Evolutionary conservation across 2,329 filamentous ascomycete species (phyloP).

Genomic region (Penicillium sp.): DNA sequence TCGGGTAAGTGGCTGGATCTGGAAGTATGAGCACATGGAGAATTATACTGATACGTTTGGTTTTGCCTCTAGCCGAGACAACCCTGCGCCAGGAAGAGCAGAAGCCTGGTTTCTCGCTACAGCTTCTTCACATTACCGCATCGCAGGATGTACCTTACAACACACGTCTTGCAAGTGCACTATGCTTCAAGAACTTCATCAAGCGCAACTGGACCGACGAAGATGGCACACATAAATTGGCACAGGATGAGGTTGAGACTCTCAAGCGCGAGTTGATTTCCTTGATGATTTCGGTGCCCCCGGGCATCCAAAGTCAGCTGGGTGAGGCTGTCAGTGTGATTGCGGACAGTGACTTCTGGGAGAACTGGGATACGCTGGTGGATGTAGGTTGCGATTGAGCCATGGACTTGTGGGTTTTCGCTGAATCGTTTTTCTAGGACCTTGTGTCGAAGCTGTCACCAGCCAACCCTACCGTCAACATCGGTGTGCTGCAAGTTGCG

Average conservation of each 20-base stretch:
- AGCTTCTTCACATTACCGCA: conserved; percentile 86
- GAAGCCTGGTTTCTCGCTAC: conserved; percentile 84
- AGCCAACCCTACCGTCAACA: conserved; percentile 80
- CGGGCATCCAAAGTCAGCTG: conserved; percentile 86
- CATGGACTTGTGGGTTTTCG: neutral
- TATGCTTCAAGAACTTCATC: conserved; percentile 99
- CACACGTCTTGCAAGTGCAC: conserved; percentile 80
- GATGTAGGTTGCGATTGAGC: conserved; percentile 55
- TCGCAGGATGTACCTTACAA: conserved; percentile 70
- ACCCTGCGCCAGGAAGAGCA: conserved; percentile 76
- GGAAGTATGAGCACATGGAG: neutral
- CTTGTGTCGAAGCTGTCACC: conserved; percentile 83
- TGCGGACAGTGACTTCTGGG: conserved; percentile 96
- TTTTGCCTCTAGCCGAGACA: conserved; percentile 66
- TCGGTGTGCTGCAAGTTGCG: conserved; percentile 92
- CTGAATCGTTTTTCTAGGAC: conserved; percentile 55
- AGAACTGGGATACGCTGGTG: conserved; percentile 93
- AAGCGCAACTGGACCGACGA: conserved; percentile 94
- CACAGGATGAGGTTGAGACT: conserved; percentile 75
- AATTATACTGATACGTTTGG: conserved; percentile 1
- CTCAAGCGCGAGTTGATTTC: conserved; percentile 96
- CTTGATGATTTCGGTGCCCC: conserved; percentile 89
- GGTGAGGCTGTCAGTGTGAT: conserved; percentile 97
- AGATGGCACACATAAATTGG: conserved; percentile 89
- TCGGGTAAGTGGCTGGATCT: conserved; percentile 65